Base-by-base conservation (phyloP, 2,329 filamentous ascomycete species). In the Cordyceps cicadae region DNA sequence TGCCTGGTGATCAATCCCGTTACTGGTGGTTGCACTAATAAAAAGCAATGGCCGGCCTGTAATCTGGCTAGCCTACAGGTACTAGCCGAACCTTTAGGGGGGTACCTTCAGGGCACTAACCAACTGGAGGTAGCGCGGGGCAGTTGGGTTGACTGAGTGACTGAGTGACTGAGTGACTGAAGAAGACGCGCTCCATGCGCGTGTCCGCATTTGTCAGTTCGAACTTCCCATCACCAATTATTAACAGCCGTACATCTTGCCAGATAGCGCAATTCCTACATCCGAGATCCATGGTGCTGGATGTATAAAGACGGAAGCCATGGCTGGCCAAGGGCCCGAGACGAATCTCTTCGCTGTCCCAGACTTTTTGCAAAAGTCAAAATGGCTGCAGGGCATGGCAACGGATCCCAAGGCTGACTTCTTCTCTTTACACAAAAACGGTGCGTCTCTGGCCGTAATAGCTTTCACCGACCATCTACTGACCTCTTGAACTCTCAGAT, bases 321-420 rank as follows among this genome's bases (percentile, higher is more conserved):
- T 74, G 71, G 64, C 64, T 63, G 62, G 75, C 63, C 70, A 78
- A 58, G 71, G 77, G 62, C 75, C 79, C 46, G 68, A 73, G 59
- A 76, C 81, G 53, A 74, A 87, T 68, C 79, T 86, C 37, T 90
- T 90, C 68, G 79, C 81, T 45, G 83, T 86, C 51, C 83, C 84
- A 45, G 78, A 86, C 67, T 80, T 88, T 63, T 84, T 81, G 79
- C 76, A 75, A 60, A 73, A 78, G 29, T 84, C 86, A 2, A 77
- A 73, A 65, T 79, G 80, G 71, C 71, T 82, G 43, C 71, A 77
- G 8, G 63, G 69, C 52, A 37, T 68, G 24, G 62, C 62, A 24
- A 56, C 54, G 39, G 64, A 68, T 24, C 48, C 64, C 29, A 52
- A 63, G 19, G 61, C 67, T 48, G 63, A 69, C 9, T 79, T 83